phyloP scores from a whole-genome alignment of 208 protist genomes.

The Leishmania arabica region DNA sequence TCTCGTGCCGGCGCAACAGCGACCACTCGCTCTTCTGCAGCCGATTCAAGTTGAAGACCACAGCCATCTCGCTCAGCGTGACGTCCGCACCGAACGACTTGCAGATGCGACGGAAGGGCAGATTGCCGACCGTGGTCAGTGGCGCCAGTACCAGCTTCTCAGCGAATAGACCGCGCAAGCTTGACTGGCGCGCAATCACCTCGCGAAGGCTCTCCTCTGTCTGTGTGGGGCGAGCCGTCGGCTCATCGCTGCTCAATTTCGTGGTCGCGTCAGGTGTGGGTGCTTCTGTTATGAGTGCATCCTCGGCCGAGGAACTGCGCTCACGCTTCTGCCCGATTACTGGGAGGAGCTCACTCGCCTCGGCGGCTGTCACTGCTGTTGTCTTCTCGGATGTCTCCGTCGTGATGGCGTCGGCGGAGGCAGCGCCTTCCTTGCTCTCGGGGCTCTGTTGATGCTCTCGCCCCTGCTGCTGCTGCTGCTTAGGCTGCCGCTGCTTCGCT shows the following conservation, averaged over 20 bases:
- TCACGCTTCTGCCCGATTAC: slow-evolving; percentile 20
- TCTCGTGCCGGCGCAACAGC: slow-evolving; percentile 92
- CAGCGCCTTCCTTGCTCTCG: not conserved
- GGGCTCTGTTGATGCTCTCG: slow-evolving; percentile 4
- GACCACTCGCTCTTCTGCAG: slow-evolving; percentile 92
- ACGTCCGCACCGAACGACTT: slow-evolving; percentile 93
- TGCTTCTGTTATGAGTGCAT: not conserved
- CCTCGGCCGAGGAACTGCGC: slow-evolving; percentile 6
- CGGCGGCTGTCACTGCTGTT: not conserved
- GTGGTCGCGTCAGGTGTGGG: slow-evolving; percentile 13
- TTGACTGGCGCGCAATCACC: slow-evolving; percentile 28
- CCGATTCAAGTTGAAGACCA: slow-evolving; percentile 87
- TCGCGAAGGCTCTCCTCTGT: slow-evolving; percentile 54
- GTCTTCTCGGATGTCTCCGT: not conserved
- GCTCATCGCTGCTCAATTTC: slow-evolving; percentile 27
- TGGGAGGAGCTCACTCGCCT: not conserved
- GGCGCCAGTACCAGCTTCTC: slow-evolving; percentile 96
- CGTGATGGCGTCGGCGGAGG: not conserved
- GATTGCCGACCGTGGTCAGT: slow-evolving; percentile 98
- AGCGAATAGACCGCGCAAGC: slow-evolving; percentile 64
- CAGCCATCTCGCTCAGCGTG: slow-evolving; percentile 96
- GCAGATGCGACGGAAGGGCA: slow-evolving; percentile 96
- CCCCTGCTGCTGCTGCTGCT: not conserved
- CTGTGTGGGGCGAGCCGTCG: slow-evolving; percentile 3
- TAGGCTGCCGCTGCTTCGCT: slow-evolving; percentile 21